Percentiles rank a stretch among this genome's conserved stretches.
Conservation (phyloP, 768 basidiomycete species). For the Phanerochaete carnosa region DNA sequence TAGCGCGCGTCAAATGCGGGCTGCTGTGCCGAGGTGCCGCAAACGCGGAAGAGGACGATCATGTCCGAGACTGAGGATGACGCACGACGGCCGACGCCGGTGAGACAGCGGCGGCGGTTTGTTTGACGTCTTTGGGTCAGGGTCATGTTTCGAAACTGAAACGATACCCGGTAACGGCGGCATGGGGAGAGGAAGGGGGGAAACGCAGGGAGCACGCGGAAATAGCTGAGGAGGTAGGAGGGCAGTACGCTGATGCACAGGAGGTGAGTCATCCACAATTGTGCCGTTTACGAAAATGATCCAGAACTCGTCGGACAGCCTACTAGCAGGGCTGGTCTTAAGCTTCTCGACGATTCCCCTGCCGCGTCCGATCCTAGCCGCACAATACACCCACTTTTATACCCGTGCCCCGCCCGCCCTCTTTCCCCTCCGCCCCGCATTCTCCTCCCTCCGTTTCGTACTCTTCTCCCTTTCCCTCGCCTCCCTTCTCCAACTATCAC, state of each 20-base stretch:
- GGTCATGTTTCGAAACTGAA: background rate
- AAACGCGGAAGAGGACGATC: background rate
- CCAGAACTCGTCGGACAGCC: background rate
- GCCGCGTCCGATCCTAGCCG: constrained; percentile 15
- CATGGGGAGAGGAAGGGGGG: background rate
- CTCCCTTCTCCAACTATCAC: constrained; percentile 15
- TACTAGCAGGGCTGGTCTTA: background rate
- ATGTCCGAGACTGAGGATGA: background rate
- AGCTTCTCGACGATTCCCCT: constrained; percentile 8
- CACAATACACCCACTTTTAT: constrained; percentile 3
- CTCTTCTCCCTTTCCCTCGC: constrained; percentile 17
- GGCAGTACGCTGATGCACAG: background rate
- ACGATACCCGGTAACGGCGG: background rate
- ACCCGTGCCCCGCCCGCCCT: constrained; percentile 6
- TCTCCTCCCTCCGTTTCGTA: constrained; percentile 8
- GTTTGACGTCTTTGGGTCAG: background rate
- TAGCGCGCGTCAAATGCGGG: background rate
- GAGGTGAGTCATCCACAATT: background rate
- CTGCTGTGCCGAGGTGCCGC: constrained; percentile 1
- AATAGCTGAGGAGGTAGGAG: background rate
- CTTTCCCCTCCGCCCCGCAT: constrained; percentile 14
- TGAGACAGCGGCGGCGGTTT: background rate
- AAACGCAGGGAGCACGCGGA: background rate
- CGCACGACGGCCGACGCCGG: constrained; percentile 4
- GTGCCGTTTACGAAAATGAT: background rate